These are phyloP conservation scores for Fimicolochytrium jonesii DNA, from an alignment of 192 early-diverging fungal species.

Conservation along the genomic window DNA sequence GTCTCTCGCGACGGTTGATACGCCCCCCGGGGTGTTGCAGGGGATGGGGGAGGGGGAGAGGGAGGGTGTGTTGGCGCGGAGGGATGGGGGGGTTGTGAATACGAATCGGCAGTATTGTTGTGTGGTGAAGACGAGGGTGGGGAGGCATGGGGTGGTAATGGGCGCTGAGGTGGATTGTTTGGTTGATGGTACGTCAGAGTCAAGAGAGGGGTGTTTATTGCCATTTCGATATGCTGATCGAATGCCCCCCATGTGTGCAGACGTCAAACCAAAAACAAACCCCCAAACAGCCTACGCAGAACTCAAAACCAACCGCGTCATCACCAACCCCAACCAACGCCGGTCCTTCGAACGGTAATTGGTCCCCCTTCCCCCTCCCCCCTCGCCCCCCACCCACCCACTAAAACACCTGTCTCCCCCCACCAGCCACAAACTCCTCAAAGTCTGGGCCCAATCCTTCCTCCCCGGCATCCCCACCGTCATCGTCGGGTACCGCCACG, in stretches of 20 bases:
- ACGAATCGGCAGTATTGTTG: constrained; percentile 88
- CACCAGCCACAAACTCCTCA: constrained; percentile 73
- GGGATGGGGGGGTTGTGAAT: constrained; percentile 54
- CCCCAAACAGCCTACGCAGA: constrained; percentile 72
- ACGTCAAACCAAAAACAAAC: constrained; percentile 6
- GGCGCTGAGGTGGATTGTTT: constrained; percentile 94
- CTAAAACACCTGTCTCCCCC: not conserved
- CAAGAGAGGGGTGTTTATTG: no score
- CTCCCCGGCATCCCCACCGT: constrained; percentile 79
- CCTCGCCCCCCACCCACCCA: not conserved
- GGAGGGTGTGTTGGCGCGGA: constrained; percentile 37
- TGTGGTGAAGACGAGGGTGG: constrained; percentile 75
- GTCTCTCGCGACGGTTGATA: constrained; percentile 60
- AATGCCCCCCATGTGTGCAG: constrained; percentile 2
- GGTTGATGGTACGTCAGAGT: constrained; percentile 39
- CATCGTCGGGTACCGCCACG: constrained; percentile 81
- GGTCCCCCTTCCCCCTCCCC: no score
- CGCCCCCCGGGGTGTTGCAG: constrained; percentile 42
- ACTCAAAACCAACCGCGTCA: constrained; percentile 78
- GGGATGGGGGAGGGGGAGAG: constrained; percentile 27
- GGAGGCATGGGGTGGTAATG: constrained; percentile 63
- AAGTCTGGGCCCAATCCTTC: constrained; percentile 93
- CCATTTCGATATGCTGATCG: no score
- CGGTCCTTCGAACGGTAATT: constrained; percentile 61
- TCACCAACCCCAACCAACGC: constrained; percentile 44